Evolutionary conservation across 306 rosid species (phyloP), one percentile per base, ranked within the genome.

Genomic region (Senna tora): DNA sequence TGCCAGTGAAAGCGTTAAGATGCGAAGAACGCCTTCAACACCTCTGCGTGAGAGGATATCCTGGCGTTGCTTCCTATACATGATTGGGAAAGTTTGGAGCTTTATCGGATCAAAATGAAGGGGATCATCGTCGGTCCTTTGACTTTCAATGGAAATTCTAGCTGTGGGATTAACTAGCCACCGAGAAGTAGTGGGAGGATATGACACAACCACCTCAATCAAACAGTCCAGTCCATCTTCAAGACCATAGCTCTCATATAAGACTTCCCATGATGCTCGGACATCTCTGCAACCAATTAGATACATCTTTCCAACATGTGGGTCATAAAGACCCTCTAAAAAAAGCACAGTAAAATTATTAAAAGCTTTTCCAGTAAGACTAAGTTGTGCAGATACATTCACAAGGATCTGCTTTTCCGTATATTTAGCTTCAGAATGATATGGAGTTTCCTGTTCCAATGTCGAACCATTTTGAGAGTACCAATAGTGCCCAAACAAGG

Each of bases 241-340:
- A 58, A 91, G 92, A 83, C 87, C 91, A 82, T 75, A 79, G 84
- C 94, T 86, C 28, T 83, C 86, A 30, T 65, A 77, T 45, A 91
- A 78, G 64, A 89, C 79, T 62, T 85, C 74, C 97, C 98, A 85
- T 0, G 96, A 87, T 41, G 94, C 91, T 68, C 91, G 80, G 71
- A 89, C 88, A 43, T 89, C 96, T 77, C 96, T 85, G 81, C 98
- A 94, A 53, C 97, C 97, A 61, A 94, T 75, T 63, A 94, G 83
- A 83, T 91, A 94, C 97, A 89, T 87, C 75, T 86, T 82, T 39
- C 97, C 97, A 45, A 82, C 89, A 46, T 61, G 95, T 46, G 89
- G 96, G 38, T 94, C 95, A 69, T 91, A 91, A 64, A 89, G 80
- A 65, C 98, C 98, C 79, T 94, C 98, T 58, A 94, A 73, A 76